phyloP scores from a whole-genome alignment of 805 yeast genomes.

The Metschnikowia santaceciliae region DNA sequence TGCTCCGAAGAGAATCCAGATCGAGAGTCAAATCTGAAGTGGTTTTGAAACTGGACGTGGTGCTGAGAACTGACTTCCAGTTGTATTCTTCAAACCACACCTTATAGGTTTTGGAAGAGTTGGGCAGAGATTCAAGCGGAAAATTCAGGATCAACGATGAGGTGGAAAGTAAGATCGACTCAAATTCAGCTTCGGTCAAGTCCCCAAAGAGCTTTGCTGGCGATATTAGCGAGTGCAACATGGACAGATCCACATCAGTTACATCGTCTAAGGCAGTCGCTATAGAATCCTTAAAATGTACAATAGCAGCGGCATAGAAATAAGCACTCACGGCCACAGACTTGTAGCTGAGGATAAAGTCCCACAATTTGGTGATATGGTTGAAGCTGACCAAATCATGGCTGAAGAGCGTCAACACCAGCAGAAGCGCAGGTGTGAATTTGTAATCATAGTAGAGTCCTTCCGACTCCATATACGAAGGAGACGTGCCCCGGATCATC shows the following conservation, averaged over 20 bases:
- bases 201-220: slow-evolving; percentile 28
- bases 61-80: slow-evolving; percentile 29
- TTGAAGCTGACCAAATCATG: slow-evolving; percentile 58
- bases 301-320: slow-evolving; percentile 55
- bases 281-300: slow-evolving; percentile 33
- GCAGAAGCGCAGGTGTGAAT: slow-evolving; percentile 61
- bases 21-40: background rate
- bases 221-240: slow-evolving; percentile 33
- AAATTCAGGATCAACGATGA: slow-evolving; percentile 22
- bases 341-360: slow-evolving; percentile 54
- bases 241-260: slow-evolving; percentile 27
- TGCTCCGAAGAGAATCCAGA: background rate
- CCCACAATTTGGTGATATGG: slow-evolving; percentile 62
- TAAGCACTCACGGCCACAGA: slow-evolving; percentile 55
- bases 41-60: slow-evolving; percentile 24
- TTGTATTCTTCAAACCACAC: slow-evolving; percentile 37
- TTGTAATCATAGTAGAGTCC: slow-evolving; percentile 33
- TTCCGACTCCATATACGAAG: slow-evolving; percentile 21
- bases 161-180: slow-evolving; percentile 25
- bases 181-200: slow-evolving; percentile 26
- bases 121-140: slow-evolving; percentile 22
- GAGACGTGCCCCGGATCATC: slow-evolving; percentile 36
- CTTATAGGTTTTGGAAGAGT: slow-evolving; percentile 21
- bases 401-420: slow-evolving; percentile 71
- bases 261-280: background rate